Evolutionary conservation across 306 rosid genomes (phyloP).

Genomic region (Quercus rubra): DNA sequence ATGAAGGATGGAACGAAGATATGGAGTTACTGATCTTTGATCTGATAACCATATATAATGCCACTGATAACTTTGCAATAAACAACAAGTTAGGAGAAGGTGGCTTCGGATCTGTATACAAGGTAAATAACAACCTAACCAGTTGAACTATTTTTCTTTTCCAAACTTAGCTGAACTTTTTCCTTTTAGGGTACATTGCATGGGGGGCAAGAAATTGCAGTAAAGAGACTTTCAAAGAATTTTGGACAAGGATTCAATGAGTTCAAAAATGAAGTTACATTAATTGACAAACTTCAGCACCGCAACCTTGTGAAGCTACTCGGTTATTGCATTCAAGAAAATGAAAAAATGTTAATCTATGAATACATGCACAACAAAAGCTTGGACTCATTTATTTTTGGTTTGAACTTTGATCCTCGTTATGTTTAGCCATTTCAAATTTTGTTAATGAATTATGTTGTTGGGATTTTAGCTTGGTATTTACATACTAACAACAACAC

Average conservation of each 20-base stretch:
- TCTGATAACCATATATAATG: conserved; percentile 29
- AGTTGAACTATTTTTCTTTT: no score
- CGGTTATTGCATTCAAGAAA: background rate
- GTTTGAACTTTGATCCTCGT: background rate
- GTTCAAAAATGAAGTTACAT: background rate
- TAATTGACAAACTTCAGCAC: background rate
- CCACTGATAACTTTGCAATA: conserved; percentile 34
- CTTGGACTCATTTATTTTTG: background rate
- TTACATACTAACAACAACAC: no score
- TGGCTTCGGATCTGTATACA: conserved; percentile 50
- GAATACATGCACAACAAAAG: background rate
- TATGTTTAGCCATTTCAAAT: no score
- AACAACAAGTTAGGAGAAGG: conserved; percentile 39
- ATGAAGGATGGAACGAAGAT: conserved; percentile 11
- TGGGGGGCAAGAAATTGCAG: background rate
- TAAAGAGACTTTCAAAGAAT: background rate
- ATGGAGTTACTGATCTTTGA: conserved; percentile 32
- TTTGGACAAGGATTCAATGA: background rate
- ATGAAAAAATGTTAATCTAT: background rate
- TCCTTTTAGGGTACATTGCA: no score
- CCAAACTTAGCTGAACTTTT: no score
- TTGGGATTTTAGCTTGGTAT: no score
- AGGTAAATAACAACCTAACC: conserved; percentile 14
- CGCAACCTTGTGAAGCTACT: background rate
- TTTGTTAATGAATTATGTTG: no score